Evolutionary conservation across 2,329 filamentous ascomycete species (phyloP).

Genomic region (Metarhizium humberi): DNA sequence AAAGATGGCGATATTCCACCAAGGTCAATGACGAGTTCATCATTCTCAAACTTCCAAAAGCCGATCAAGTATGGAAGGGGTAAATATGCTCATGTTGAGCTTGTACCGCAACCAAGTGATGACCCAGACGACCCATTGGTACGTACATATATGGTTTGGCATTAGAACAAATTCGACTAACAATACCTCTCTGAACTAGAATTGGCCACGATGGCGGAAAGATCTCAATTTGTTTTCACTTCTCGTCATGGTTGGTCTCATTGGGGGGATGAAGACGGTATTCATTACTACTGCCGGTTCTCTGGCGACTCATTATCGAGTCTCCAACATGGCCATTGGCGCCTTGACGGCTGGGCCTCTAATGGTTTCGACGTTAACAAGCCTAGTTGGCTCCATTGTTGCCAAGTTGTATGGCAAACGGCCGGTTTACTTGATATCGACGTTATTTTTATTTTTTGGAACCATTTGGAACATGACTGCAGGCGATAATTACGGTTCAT

Average conservation of each 20-base stretch:
- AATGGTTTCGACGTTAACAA: slow-evolving; percentile 37
- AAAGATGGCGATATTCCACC: neutral
- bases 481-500: slow-evolving; percentile 29
- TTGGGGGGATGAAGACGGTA: slow-evolving; percentile 44
- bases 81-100: slow-evolving; percentile 31
- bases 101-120: slow-evolving; percentile 47
- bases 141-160: slow-evolving; percentile 13
- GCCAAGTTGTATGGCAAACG: slow-evolving; percentile 43
- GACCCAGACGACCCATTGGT: slow-evolving; percentile 45
- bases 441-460: slow-evolving; percentile 36
- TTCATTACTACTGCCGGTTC: slow-evolving; percentile 38
- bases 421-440: slow-evolving; percentile 40
- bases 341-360: slow-evolving; percentile 44
- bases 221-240: slow-evolving; percentile 37
- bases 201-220: slow-evolving; percentile 47
- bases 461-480: slow-evolving; percentile 40
- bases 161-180: neutral
- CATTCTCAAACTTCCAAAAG: slow-evolving; percentile 13
- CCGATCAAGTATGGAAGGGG: slow-evolving; percentile 39
- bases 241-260: slow-evolving; percentile 34
- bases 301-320: slow-evolving; percentile 31
- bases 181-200: slow-evolving; percentile 24
- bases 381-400: slow-evolving; percentile 30
- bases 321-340: slow-evolving; percentile 37
- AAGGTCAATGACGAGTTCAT: slow-evolving; percentile 7